phyloP scores from a whole-genome alignment of 2,329 filamentous ascomycete species.

The Botrytis paeoniae region DNA sequence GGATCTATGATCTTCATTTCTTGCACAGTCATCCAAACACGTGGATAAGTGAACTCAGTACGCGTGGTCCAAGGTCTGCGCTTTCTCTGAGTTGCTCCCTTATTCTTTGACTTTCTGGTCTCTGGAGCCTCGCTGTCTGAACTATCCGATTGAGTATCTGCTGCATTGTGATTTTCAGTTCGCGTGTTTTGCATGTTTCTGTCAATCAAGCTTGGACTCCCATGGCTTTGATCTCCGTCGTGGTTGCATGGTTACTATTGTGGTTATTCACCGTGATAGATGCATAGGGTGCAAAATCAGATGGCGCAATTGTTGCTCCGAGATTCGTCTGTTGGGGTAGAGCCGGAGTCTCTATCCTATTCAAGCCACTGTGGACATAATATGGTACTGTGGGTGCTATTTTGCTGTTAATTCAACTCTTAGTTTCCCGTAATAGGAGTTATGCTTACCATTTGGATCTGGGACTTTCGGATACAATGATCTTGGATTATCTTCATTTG shows the following conservation, averaged over 20 bases:
- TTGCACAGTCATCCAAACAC: background rate
- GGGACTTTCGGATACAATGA: background rate
- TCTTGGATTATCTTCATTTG: background rate
- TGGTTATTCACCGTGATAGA: background rate
- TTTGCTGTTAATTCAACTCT: background rate
- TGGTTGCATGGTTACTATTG: rapidly evolving
- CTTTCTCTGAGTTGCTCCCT: background rate
- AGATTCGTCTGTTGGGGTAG: too few species aligned
- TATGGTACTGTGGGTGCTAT: background rate
- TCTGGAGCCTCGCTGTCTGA: background rate
- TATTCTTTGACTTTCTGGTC: too few species aligned
- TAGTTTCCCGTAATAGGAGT: too few species aligned
- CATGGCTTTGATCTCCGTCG: background rate
- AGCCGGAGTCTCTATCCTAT: rapidly evolving
- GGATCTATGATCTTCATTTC: background rate
- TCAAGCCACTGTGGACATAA: rapidly evolving
- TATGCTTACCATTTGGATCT: background rate
- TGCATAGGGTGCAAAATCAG: background rate
- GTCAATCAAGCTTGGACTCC: background rate
- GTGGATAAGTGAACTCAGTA: background rate
- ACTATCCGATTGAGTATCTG: rapidly evolving
- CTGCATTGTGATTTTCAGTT: rapidly evolving
- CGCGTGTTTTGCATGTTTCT: background rate
- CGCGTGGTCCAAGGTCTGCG: background rate
- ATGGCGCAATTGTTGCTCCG: background rate